phyloP scores from a whole-genome alignment of 2,329 filamentous ascomycete species.

The Teratosphaeriaceae sp. region DNA sequence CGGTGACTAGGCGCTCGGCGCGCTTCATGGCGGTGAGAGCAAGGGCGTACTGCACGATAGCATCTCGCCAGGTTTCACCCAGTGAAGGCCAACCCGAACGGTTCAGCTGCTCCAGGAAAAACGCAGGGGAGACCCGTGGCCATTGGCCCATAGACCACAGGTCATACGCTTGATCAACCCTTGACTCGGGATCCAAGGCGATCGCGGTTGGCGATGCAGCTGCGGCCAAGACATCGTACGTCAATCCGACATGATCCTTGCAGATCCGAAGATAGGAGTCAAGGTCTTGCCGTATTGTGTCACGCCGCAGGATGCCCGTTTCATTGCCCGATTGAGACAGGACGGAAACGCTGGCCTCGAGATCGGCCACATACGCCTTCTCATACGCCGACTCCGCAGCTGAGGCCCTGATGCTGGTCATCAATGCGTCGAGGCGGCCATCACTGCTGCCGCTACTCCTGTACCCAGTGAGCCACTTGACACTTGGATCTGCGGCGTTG shows the following conservation, averaged over 20 bases:
- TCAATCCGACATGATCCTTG: not conserved
- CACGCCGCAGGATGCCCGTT: not conserved
- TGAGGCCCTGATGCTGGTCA: not conserved
- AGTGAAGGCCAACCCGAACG: slow-evolving; percentile 28
- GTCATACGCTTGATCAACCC: no score
- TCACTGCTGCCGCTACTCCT: not conserved
- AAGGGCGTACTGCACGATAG: slow-evolving; percentile 39
- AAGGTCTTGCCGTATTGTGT: not conserved
- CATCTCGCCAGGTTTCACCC: slow-evolving; percentile 32
- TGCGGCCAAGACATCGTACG: not conserved
- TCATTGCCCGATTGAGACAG: not conserved
- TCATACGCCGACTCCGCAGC: slow-evolving; percentile 3
- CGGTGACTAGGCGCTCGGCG: slow-evolving; percentile 35
- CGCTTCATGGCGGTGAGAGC: slow-evolving; percentile 42
- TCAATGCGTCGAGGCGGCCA: not conserved
- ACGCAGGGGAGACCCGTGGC: slow-evolving; percentile 39
- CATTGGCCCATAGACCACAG: slow-evolving; percentile 29
- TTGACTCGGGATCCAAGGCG: not conserved
- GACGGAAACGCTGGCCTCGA: not conserved
- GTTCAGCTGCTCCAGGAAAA: slow-evolving; percentile 45
- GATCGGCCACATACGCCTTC: slow-evolving; percentile 3
- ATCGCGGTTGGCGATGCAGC: not conserved
- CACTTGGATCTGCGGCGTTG: not conserved
- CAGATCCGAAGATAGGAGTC: not conserved
- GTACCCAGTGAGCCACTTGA: not conserved